Conservation (phyloP, 352 stramenopile species). For the Paralagenidium karlingii region DNA sequence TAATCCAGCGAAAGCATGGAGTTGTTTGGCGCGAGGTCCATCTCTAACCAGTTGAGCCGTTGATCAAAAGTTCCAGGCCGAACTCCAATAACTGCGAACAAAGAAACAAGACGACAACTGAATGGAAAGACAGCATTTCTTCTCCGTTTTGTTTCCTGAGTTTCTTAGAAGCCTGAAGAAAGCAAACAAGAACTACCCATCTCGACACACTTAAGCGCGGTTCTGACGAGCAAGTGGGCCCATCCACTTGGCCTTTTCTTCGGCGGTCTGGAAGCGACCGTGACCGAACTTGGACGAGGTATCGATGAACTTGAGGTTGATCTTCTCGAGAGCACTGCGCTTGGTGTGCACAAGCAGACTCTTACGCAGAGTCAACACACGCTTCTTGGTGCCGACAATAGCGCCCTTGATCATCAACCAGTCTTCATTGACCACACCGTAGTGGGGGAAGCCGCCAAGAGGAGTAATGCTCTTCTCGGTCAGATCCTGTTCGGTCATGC, state of each 20-base stretch:
- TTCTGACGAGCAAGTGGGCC: slow-evolving; percentile 91
- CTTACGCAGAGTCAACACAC: slow-evolving; percentile 97
- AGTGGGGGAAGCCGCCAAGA: slow-evolving; percentile 99
- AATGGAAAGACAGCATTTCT: not conserved
- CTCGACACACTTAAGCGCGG: slow-evolving; percentile 71
- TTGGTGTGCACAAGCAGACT: slow-evolving; percentile 95
- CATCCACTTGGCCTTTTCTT: slow-evolving; percentile 99
- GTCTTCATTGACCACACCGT: slow-evolving; percentile 99
- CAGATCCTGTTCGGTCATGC: slow-evolving; percentile 97
- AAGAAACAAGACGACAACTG: no score
- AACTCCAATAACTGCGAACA: no score
- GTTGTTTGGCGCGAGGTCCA: no score
- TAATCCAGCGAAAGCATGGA: no score
- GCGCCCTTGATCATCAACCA: slow-evolving; percentile 99
- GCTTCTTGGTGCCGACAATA: slow-evolving; percentile 98
- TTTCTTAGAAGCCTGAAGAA: not conserved
- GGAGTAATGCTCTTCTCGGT: slow-evolving; percentile 99
- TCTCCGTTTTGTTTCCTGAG: not conserved
- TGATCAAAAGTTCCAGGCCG: no score
- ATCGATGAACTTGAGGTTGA: slow-evolving; percentile 94
- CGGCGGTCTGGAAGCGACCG: slow-evolving; percentile 99
- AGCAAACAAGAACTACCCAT: not conserved
- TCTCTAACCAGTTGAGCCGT: no score
- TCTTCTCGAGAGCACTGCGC: slow-evolving; percentile 95
- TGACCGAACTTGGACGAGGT: slow-evolving; percentile 99